Evolutionary conservation across 345 rosid genomes (phyloP), one percentile per base, ranked within the genome.

Genomic region (Eucalyptus polybractea): DNA sequence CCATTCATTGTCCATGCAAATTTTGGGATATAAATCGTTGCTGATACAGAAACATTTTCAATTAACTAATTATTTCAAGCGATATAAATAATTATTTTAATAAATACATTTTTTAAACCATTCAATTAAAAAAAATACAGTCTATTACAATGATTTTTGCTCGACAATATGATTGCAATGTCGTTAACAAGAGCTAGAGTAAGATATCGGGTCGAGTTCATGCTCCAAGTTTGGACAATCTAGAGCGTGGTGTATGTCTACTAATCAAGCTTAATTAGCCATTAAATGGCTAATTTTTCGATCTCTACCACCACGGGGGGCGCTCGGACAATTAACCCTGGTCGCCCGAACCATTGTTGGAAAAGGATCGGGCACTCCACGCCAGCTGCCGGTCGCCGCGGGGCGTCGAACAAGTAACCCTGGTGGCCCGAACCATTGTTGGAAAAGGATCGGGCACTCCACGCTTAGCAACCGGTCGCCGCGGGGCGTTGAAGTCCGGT

Each of bases 21-120:
- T 19, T 2, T 53, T 19, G 24, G 0, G 1, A 53, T 4, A 7
- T 19, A 53, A 53, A 53, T 53, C 19, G 24, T 53, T 53, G 58
- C 0, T 53, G 0, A 19, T 19, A 53, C 2, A 7, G 0, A 19
- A 53, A 53, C 25, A 53, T 53, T 53, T 53, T 53, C 1, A 53
- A 53, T 53, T 19, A 53, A 0, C 10, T 53, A 53, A 53, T 53
- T 53, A 53, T 53, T 53, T 53, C 5, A 53, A 53, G 10, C 0
- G 0, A 53, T 19, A 19, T 53, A 53, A 53, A 19, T 3, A 53
- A 53, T 19, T 53, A 19, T 19, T 19, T 53, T 53, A 19, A 53
- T 53, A 53, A 53, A 53, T 19, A 4, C 0, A 19, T 19, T 1
- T 17, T 53, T 19, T 53, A 53, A 19, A 53, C 10, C 58, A 53